Evolutionary conservation across 495 filamentous ascomycete species (phyloP).

Genomic region (Lasiosphaeria ovina): DNA sequence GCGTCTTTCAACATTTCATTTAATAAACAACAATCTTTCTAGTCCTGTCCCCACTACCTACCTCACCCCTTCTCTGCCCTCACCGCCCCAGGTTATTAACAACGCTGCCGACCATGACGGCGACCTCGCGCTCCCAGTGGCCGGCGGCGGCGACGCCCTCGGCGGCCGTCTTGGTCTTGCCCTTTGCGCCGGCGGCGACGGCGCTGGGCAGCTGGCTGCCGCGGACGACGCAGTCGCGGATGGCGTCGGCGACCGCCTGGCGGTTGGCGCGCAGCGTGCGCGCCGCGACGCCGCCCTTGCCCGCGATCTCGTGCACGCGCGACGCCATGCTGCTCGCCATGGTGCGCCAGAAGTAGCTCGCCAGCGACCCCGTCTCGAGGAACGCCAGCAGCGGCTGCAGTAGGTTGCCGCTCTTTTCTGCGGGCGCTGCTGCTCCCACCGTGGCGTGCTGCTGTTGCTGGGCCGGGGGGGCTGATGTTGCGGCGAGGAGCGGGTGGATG

Average conservation of each 20-base stretch:
- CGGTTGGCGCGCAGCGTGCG: constrained; percentile 75
- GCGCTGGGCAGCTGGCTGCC: constrained; percentile 60
- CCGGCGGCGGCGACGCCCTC: constrained; percentile 22
- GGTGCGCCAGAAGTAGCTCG: constrained; percentile 88
- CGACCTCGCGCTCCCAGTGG: constrained; percentile 84
- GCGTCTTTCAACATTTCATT: background rate
- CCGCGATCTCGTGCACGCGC: constrained; percentile 78
- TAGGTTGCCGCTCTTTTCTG: constrained; percentile 50
- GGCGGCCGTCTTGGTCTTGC: constrained; percentile 35
- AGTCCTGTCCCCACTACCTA: background rate
- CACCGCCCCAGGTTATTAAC: constrained; percentile 45
- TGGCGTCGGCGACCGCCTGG: constrained; percentile 69
- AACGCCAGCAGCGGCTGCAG: constrained; percentile 70
- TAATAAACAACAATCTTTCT: background rate
- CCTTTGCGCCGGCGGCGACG: constrained; percentile 35
- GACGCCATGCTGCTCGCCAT: constrained; percentile 74
- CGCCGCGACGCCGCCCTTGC: constrained; percentile 76
- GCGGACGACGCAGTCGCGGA: constrained; percentile 78
- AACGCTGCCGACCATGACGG: constrained; percentile 88
- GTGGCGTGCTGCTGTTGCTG: background rate
- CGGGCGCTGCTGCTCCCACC: constrained; percentile 15
- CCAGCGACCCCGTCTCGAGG: constrained; percentile 82
- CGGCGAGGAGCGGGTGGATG: constrained; percentile 58
- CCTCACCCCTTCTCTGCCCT: background rate
- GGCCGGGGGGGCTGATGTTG: constrained; percentile 6